Evolutionary conservation across 768 basidiomycete species (phyloP), one percentile per base, ranked within the genome.

Genomic region (Podaxis carcinomalis): DNA sequence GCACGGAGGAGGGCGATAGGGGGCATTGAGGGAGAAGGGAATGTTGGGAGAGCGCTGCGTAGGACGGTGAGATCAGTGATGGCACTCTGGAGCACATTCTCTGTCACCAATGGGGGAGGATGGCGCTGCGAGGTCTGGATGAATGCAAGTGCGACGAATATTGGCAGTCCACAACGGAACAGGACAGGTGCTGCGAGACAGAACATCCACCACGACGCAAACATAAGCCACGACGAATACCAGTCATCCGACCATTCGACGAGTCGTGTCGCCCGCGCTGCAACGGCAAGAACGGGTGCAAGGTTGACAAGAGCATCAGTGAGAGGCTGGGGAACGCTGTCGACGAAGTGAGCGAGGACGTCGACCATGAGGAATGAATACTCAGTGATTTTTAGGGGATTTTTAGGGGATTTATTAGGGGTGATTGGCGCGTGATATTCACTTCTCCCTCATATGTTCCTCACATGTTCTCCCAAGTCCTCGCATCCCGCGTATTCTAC

Each of bases 171-270:
- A 37, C 78, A 76, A 64, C 81, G 78, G 65, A 92, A 73, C 9
- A 71, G 73, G 36, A 73, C 72, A 14, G 80, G 78, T 1, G 81
- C 72, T 49, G 88, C 77, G 58, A 95, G 75, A 74, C 90, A 93
- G 19, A 86, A 25, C 0, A 81, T 83, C 90, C 93, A 95, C 91
- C 91, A 95, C 1, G 70, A 69, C 0, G 81, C 88, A 47, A 96
- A 74, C 1, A 81, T 71, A 2, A 95, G 81, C 77, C 81, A 88
- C 55, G 84, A 80, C 56, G 90, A 82, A 66, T 86, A 81, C 79
- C 81, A 83, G 10, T 76, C 71, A 0, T 78, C 68, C 40, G 78
- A 74, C 89, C 91, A 93, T 64, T 77, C 81, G 35, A 83, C 32
- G 1, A 86, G 70, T 67, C 89, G 80, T 2, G 79, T 69, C 0